Conservation (phyloP, 495 filamentous ascomycete genomes). For the Daldinia bambusicola region DNA sequence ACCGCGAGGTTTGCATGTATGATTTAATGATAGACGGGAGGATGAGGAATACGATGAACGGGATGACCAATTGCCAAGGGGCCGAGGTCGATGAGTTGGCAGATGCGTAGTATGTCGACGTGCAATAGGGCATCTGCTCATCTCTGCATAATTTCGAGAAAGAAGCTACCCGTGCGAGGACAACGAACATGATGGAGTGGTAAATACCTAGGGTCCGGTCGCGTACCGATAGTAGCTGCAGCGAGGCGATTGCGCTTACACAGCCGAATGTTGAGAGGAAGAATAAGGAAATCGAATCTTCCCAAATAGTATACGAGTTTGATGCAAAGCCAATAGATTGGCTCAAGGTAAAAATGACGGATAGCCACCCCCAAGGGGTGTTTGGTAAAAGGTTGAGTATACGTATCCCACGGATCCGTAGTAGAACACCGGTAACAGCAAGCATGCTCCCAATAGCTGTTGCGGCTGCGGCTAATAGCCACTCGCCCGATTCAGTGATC, state of each 20-base stretch:
- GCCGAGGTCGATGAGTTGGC: conserved; percentile 91
- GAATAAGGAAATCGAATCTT: conserved; percentile 93
- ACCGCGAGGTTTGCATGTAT: conserved; percentile 79
- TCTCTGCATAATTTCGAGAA: conserved; percentile 95
- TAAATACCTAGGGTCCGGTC: conserved; percentile 80
- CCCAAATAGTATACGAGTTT: conserved; percentile 99
- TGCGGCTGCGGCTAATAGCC: conserved; percentile 53
- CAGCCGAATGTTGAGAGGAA: conserved; percentile 90
- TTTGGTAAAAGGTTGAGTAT: conserved; percentile 72
- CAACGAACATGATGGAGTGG: conserved; percentile 84
- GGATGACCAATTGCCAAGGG: conserved; percentile 86
- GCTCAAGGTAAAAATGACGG: conserved; percentile 78
- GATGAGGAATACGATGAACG: conserved; percentile 74
- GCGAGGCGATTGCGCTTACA: conserved; percentile 73
- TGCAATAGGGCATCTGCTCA: conserved; percentile 97
- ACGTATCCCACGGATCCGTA: conserved; percentile 58
- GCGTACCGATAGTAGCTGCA: conserved; percentile 68
- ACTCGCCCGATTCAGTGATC: conserved; percentile 49
- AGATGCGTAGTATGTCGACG: conserved; percentile 94
- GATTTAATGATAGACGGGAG: conserved; percentile 82
- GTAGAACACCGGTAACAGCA: conserved; percentile 67
- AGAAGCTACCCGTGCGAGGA: conserved; percentile 83
- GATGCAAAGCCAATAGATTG: conserved; percentile 93
- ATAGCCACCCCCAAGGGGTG: conserved; percentile 88
- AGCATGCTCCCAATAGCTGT: conserved; percentile 71